phyloP scores from a whole-genome alignment of 306 rosid genomes.

The Acacia melanoxylon region DNA sequence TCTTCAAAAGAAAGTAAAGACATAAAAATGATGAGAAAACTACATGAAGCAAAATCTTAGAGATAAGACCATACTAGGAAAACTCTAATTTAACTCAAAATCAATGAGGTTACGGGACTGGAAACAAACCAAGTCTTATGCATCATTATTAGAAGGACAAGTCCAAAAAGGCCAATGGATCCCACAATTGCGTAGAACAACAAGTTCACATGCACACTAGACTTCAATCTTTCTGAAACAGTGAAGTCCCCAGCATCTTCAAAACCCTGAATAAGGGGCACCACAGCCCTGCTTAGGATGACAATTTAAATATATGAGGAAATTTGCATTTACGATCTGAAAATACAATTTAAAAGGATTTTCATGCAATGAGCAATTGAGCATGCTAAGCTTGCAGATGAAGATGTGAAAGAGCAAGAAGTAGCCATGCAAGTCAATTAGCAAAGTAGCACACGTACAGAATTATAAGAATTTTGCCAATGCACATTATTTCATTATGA shows the following conservation, averaged over 20 bases:
- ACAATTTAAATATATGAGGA: constrained; percentile 49
- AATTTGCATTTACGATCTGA: constrained; percentile 26
- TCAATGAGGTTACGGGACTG: constrained; percentile 26
- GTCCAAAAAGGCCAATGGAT: constrained; percentile 71
- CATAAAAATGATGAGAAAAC: constrained; percentile 4
- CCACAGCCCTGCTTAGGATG: constrained; percentile 90
- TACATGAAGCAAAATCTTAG: constrained; percentile 6
- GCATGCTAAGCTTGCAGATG: background rate
- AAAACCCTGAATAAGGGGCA: constrained; percentile 99
- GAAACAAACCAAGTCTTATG: constrained; percentile 61
- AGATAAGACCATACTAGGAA: constrained; percentile 11
- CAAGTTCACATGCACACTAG: constrained; percentile 87
- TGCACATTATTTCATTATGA: background rate
- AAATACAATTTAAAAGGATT: constrained; percentile 19
- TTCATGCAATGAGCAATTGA: constrained; percentile 18
- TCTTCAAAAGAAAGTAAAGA: constrained; percentile 15
- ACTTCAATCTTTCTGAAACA: constrained; percentile 81
- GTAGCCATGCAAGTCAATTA: constrained; percentile 18
- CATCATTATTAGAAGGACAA: constrained; percentile 73
- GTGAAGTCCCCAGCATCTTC: constrained; percentile 99
- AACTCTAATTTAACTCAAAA: constrained; percentile 21
- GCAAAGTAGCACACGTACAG: constrained; percentile 11
- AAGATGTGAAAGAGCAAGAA: constrained; percentile 16
- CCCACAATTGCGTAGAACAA: constrained; percentile 85
- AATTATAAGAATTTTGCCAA: constrained; percentile 14